Conservation (phyloP, 2,329 filamentous ascomycete genomes). For the Colletotrichum noveboracense region DNA sequence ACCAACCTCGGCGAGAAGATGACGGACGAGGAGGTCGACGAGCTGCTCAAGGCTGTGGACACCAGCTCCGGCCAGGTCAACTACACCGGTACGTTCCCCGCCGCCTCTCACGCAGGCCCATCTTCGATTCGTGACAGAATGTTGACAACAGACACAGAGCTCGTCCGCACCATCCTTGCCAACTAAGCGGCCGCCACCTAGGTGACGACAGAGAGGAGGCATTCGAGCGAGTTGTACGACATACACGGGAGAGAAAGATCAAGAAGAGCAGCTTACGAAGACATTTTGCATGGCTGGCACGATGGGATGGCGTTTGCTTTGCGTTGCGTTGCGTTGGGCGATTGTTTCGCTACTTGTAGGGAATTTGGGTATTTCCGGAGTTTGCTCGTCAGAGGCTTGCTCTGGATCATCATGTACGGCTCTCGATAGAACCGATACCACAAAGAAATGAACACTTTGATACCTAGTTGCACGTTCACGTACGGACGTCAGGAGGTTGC, state of each 20-base stretch:
- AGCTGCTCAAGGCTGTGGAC: conserved; percentile 97
- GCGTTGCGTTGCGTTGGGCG: conserved; percentile 4
- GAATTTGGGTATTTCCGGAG: conserved; percentile 17
- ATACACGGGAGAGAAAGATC: neutral
- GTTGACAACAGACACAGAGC: conserved; percentile 55
- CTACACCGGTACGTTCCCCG: conserved; percentile 76
- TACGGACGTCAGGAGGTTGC: neutral
- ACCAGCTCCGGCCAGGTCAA: conserved; percentile 96
- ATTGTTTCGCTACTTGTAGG: conserved; percentile 1
- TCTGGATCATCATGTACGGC: neutral
- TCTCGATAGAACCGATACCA: neutral
- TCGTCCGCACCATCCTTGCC: conserved; percentile 85
- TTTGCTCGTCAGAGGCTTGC: conserved; percentile 10
- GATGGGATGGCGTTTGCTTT: conserved; percentile 22
- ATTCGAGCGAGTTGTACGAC: conserved; percentile 1
- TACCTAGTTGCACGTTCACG: neutral
- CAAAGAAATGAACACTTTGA: conserved; percentile 11
- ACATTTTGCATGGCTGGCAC: conserved; percentile 21
- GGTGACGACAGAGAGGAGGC: neutral
- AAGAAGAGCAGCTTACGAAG: conserved; percentile 2
- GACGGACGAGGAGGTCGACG: conserved; percentile 97
- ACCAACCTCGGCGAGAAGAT: conserved; percentile 99
- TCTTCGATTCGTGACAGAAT: neutral
- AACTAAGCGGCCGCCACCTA: conserved; percentile 57
- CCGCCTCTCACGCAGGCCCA: fast-evolving